These are phyloP conservation scores for Boletus rubescentipes DNA, from an alignment of 768 basidiomycete genomes.

Conservation along the genomic window DNA sequence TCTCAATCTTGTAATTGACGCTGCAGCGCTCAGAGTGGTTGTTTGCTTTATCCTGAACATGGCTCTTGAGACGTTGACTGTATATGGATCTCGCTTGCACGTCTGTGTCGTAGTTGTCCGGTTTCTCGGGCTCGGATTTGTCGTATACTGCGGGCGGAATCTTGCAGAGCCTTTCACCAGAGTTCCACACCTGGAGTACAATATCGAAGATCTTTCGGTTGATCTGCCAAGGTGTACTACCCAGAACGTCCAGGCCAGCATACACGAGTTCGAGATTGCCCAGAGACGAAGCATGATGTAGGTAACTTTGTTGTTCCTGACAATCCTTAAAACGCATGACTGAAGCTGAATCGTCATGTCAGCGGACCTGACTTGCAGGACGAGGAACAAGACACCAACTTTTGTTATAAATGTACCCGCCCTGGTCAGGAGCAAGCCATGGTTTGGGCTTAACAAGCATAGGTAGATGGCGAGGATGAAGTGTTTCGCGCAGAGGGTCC, in stretches of 20 bases:
- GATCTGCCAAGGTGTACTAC: constrained; percentile 87
- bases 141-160: constrained; percentile 76
- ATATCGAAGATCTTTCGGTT: constrained; percentile 77
- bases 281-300: constrained; percentile 66
- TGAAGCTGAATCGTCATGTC: constrained; percentile 38
- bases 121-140: constrained; percentile 57
- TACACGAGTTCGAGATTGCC: constrained; percentile 84
- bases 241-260: constrained; percentile 86
- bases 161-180: constrained; percentile 77
- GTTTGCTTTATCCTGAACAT: constrained; percentile 61
- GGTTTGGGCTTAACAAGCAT: constrained; percentile 93
- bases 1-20: constrained; percentile 96
- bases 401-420: constrained; percentile 80
- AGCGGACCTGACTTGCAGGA: neutral
- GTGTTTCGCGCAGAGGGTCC: constrained; percentile 64
- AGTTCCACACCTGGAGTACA: constrained; percentile 83
- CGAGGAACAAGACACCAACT: constrained; percentile 43
- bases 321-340: constrained; percentile 95
- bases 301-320: constrained; percentile 76
- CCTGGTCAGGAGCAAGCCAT: constrained; percentile 75
- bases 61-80: constrained; percentile 52
- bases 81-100: constrained; percentile 55
- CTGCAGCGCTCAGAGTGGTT: constrained; percentile 91
- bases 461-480: constrained; percentile 93
- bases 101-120: constrained; percentile 46